A percentile compares a stretch with the other conserved stretches of the same genome.
These are phyloP conservation scores for Stachybotrys chartarum DNA, from an alignment of 2,329 filamentous ascomycete genomes.

Conservation along the genomic window DNA sequence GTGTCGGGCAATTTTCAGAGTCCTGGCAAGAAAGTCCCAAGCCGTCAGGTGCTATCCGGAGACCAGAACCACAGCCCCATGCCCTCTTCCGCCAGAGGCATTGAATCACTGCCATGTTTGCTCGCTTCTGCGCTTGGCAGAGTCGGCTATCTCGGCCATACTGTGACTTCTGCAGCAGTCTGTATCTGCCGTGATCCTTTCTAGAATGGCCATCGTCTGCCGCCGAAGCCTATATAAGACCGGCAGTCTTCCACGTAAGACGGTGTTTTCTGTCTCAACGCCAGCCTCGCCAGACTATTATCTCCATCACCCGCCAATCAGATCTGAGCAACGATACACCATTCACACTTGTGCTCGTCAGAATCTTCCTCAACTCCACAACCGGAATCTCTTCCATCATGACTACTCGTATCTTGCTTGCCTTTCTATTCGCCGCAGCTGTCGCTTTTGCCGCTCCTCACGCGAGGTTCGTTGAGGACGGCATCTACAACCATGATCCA, in stretches of 20 bases:
- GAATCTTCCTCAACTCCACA: not conserved
- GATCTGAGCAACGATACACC: not conserved
- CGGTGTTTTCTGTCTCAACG: not conserved
- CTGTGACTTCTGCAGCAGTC: not conserved
- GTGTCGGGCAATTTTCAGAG: too few species aligned
- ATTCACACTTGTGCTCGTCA: not conserved
- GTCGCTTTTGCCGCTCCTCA: not conserved
- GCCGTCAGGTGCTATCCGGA: not conserved
- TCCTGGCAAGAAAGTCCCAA: not conserved
- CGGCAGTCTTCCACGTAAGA: not conserved
- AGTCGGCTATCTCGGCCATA: not conserved
- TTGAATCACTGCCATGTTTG: constrained; percentile 1
- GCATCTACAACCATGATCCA: not conserved
- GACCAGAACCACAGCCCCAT: not conserved
- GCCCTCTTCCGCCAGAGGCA: not conserved
- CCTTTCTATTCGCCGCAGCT: not conserved
- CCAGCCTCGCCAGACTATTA: not conserved
- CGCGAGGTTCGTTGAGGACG: not conserved
- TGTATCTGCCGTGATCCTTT: not conserved
- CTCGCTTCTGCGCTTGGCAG: not conserved
- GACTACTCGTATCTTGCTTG: not conserved
- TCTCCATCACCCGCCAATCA: not conserved
- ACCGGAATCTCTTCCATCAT: not conserved
- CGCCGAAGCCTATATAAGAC: not conserved
- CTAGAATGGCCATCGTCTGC: not conserved